phyloP scores from a whole-genome alignment of 768 basidiomycete genomes.

The Lactarius vividus region DNA sequence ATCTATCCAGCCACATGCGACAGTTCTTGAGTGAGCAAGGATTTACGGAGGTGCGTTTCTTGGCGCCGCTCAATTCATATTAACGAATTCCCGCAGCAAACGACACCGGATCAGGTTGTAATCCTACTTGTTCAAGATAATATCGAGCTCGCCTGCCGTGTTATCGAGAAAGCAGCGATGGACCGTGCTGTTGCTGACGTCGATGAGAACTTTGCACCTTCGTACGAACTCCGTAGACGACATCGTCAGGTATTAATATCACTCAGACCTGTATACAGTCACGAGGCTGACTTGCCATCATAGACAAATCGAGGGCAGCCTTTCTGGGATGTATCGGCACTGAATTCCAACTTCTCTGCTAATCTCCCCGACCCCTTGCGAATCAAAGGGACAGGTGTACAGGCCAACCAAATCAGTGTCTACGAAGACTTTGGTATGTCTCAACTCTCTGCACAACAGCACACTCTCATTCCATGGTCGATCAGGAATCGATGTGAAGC shows the following conservation, averaged over 20 bases:
- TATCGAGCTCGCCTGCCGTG: slow-evolving; percentile 86
- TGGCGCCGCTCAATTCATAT: slow-evolving; percentile 14
- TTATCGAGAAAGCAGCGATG: slow-evolving; percentile 97
- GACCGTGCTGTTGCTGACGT: slow-evolving; percentile 91
- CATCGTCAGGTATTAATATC: slow-evolving; percentile 70
- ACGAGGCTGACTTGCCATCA: slow-evolving; percentile 3
- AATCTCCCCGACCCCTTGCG: slow-evolving; percentile 86
- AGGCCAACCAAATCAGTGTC: slow-evolving; percentile 76
- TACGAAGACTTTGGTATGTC: slow-evolving; percentile 89
- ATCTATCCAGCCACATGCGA: slow-evolving; percentile 87
- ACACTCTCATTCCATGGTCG: neutral
- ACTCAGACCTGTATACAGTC: neutral
- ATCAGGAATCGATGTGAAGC: slow-evolving; percentile 55
- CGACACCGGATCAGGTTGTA: slow-evolving; percentile 79
- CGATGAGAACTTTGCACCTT: slow-evolving; percentile 80
- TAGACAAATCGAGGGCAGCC: slow-evolving; percentile 66
- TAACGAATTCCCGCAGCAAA: slow-evolving; percentile 41
- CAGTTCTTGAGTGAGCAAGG: slow-evolving; percentile 81
- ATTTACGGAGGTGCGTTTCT: slow-evolving; percentile 68
- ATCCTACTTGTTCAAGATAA: slow-evolving; percentile 86
- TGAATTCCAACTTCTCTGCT: slow-evolving; percentile 62
- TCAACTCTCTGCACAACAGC: neutral
- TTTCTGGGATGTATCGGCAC: slow-evolving; percentile 87
- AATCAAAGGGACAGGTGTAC: slow-evolving; percentile 78
- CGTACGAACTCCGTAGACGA: slow-evolving; percentile 80